Conservation (phyloP, 768 basidiomycete genomes). For the Suillus fuscotomentosus region DNA sequence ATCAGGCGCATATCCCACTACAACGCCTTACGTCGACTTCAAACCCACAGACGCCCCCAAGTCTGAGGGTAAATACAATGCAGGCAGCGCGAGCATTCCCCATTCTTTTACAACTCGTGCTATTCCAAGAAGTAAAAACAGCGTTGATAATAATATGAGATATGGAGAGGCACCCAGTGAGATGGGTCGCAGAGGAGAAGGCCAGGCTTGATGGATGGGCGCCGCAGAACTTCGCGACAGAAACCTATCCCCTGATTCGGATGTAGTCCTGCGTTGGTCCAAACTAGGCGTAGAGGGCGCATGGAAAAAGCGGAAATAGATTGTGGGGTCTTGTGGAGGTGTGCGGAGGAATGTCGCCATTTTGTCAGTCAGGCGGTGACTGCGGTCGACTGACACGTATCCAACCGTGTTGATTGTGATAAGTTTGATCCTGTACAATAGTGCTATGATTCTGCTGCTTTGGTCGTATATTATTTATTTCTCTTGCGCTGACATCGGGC, state of each 20-base stretch:
- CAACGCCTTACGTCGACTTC: slow-evolving; percentile 45
- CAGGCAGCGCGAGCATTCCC: slow-evolving; percentile 42
- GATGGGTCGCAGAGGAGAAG: slow-evolving; percentile 42
- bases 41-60: slow-evolving; percentile 39
- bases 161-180: slow-evolving; percentile 42
- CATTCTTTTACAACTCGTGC: slow-evolving; percentile 44
- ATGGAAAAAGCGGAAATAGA: slow-evolving; percentile 48
- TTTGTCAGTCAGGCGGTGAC: slow-evolving; percentile 2
- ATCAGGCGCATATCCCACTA: slow-evolving; percentile 61
- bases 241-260: slow-evolving; percentile 46
- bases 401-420: neutral
- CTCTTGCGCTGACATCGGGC: neutral
- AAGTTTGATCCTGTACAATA: slow-evolving; percentile 23
- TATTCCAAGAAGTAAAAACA: slow-evolving; percentile 39
- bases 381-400: neutral
- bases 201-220: slow-evolving; percentile 43
- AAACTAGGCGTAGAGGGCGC: slow-evolving; percentile 45
- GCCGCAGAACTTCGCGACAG: slow-evolving; percentile 39
- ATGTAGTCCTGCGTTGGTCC: slow-evolving; percentile 43
- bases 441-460: neutral
- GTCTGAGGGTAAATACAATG: slow-evolving; percentile 37
- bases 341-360: slow-evolving; percentile 5
- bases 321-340: slow-evolving; percentile 4
- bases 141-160: slow-evolving; percentile 48
- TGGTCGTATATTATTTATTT: neutral